Evolutionary conservation across 1,284 basidiomycete species (phyloP).

Genomic region (Apiotrichum montevideense): DNA sequence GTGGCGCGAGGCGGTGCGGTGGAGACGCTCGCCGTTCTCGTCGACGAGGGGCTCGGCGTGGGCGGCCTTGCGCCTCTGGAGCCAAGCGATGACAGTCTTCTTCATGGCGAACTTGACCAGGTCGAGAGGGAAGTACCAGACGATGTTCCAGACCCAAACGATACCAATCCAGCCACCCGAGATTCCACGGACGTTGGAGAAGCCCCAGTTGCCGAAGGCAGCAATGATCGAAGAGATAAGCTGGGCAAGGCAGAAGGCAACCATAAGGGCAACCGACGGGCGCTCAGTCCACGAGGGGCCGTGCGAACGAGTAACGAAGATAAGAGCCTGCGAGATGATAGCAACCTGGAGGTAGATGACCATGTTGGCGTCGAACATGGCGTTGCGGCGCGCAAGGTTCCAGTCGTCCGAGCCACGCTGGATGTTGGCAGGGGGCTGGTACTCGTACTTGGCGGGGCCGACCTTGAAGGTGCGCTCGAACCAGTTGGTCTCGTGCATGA

Average conservation of each 20-base stretch:
- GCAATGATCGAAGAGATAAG: slow-evolving; percentile 93
- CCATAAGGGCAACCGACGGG: slow-evolving; percentile 79
- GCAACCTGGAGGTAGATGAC: slow-evolving; percentile 77
- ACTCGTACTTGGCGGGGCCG: slow-evolving; percentile 43
- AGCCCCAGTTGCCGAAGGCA: slow-evolving; percentile 84
- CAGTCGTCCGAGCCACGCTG: slow-evolving; percentile 54
- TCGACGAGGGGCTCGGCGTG: slow-evolving; percentile 49
- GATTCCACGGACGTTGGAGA: slow-evolving; percentile 69
- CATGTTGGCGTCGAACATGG: slow-evolving; percentile 48
- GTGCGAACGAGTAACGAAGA: slow-evolving; percentile 95
- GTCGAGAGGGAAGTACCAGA: slow-evolving; percentile 93
- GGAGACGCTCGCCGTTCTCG: slow-evolving; percentile 65
- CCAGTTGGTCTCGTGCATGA: slow-evolving; percentile 82
- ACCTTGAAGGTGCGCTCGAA: slow-evolving; percentile 86
- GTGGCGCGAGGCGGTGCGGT: slow-evolving; percentile 82
- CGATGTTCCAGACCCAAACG: slow-evolving; percentile 91
- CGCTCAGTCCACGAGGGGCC: slow-evolving; percentile 98
- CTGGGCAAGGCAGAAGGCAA: slow-evolving; percentile 87
- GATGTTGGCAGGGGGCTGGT: slow-evolving; percentile 51
- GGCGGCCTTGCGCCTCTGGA: slow-evolving; percentile 64
- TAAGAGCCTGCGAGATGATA: slow-evolving; percentile 95
- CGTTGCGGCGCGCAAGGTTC: neutral
- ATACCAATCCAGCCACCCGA: slow-evolving; percentile 95
- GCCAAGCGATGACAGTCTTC: slow-evolving; percentile 76
- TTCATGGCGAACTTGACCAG: slow-evolving; percentile 95